These are phyloP conservation scores for Leccinum pachyderme DNA, from an alignment of 1,284 basidiomycete genomes.

Conservation along the genomic window DNA sequence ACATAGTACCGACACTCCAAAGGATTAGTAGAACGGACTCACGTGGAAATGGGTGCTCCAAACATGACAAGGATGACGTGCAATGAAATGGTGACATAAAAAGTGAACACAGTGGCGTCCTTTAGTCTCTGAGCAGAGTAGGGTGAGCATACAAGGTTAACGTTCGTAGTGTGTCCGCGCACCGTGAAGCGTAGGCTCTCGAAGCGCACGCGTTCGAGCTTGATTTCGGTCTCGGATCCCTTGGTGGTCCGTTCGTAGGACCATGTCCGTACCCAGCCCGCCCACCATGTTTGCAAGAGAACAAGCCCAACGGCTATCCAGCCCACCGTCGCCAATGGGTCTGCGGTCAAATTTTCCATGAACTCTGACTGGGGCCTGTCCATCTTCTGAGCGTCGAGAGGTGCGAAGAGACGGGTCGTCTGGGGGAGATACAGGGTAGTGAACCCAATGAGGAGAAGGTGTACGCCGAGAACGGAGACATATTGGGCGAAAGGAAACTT, in stretches of 20 bases:
- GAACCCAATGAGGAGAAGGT: constrained; percentile 65
- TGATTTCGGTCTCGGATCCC: constrained; percentile 37
- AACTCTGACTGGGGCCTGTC: constrained; percentile 68
- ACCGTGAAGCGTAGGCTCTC: constrained; percentile 22
- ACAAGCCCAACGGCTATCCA: constrained; percentile 60
- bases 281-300: constrained; percentile 74
- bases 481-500: constrained; percentile 53
- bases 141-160: constrained; percentile 5
- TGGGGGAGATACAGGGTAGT: constrained; percentile 66
- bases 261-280: constrained; percentile 61
- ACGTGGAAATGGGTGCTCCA: constrained; percentile 73
- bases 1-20: constrained; percentile 12
- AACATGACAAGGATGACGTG: constrained; percentile 61
- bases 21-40: constrained; percentile 22
- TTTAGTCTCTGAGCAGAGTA: constrained; percentile 31
- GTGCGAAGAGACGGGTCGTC: constrained; percentile 47
- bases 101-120: constrained; percentile 54
- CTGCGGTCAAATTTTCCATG: constrained; percentile 63
- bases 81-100: constrained; percentile 46
- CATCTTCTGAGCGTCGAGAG: constrained; percentile 31
- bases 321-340: constrained; percentile 57
- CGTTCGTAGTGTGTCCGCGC: constrained; percentile 33
- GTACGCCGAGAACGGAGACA: constrained; percentile 71
- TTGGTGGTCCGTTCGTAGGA: constrained; percentile 36
- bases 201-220: constrained; percentile 40